phyloP scores from a whole-genome alignment of 176 grass and related monocot species.

The Bromus sterilis region DNA sequence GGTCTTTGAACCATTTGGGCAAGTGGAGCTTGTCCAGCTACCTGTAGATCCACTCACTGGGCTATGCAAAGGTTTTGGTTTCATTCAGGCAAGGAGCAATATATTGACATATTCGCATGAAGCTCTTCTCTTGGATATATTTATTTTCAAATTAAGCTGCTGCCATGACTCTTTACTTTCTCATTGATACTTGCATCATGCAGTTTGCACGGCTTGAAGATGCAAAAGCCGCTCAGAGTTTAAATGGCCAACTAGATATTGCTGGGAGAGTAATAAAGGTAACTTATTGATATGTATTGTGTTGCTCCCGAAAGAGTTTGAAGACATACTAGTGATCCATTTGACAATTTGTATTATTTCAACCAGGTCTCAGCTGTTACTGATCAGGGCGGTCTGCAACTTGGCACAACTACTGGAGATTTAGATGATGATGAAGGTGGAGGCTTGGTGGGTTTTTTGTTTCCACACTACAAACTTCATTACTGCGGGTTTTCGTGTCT shows the following conservation, averaged over 20 bases:
- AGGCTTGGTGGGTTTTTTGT: slow-evolving; percentile 67
- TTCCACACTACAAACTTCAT: neutral
- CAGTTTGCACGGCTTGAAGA: slow-evolving; percentile 96
- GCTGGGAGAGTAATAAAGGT: slow-evolving; percentile 98
- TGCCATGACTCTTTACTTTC: slow-evolving; percentile 2
- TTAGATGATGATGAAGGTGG: slow-evolving; percentile 97
- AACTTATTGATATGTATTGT: slow-evolving; percentile 5
- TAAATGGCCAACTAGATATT: slow-evolving; percentile 98
- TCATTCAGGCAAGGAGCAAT: slow-evolving; percentile 61
- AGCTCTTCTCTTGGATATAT: neutral
- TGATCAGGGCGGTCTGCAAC: slow-evolving; percentile 72
- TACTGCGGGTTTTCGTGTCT: neutral
- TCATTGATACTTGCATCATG: slow-evolving; percentile 12
- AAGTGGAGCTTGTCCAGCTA: slow-evolving; percentile 91
- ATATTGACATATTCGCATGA: neutral
- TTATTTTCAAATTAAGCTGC: neutral
- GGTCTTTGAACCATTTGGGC: slow-evolving; percentile 98
- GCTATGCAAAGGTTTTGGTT: slow-evolving; percentile 94
- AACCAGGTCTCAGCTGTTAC: slow-evolving; percentile 92
- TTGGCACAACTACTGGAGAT: slow-evolving; percentile 64
- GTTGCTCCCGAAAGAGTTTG: neutral
- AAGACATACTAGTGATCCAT: neutral
- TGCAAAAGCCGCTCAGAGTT: slow-evolving; percentile 97
- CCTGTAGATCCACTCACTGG: slow-evolving; percentile 82
- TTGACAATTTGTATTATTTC: neutral